phyloP scores from a whole-genome alignment of 75 land plant species.

The Picea glauca region DNA sequence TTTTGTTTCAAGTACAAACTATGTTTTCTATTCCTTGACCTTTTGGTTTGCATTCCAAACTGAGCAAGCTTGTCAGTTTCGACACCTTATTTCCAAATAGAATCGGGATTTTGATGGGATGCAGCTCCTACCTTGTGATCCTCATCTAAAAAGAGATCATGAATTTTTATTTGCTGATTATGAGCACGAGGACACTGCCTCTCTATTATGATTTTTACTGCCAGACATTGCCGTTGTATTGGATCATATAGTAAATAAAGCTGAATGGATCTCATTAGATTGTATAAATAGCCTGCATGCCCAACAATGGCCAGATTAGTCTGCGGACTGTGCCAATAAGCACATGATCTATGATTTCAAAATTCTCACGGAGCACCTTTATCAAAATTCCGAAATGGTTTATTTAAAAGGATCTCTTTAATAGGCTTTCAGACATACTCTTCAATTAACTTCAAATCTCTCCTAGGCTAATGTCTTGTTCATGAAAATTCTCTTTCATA shows the following conservation, averaged over 20 bases:
- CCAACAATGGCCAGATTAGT: no score
- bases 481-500: no score
- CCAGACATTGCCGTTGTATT: not conserved
- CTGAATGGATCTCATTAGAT: not conserved
- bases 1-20: not conserved
- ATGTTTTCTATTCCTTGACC: not conserved
- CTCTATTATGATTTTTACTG: not conserved
- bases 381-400: no score
- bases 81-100: not conserved
- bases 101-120: not conserved
- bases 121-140: not conserved
- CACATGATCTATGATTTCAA: no score
- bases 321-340: no score
- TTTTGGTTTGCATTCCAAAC: constrained; percentile 2
- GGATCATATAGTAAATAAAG: not conserved
- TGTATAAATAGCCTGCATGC: no score
- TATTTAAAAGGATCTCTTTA: no score
- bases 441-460: no score
- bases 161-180: not conserved
- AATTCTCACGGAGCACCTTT: no score
- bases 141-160: not conserved
- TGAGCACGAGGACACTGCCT: not conserved
- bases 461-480: no score
- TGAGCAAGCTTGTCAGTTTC: not conserved
- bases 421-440: no score